Evolutionary conservation across 2,329 filamentous ascomycete species (phyloP).

Genomic region (Exophiala sp.): DNA sequence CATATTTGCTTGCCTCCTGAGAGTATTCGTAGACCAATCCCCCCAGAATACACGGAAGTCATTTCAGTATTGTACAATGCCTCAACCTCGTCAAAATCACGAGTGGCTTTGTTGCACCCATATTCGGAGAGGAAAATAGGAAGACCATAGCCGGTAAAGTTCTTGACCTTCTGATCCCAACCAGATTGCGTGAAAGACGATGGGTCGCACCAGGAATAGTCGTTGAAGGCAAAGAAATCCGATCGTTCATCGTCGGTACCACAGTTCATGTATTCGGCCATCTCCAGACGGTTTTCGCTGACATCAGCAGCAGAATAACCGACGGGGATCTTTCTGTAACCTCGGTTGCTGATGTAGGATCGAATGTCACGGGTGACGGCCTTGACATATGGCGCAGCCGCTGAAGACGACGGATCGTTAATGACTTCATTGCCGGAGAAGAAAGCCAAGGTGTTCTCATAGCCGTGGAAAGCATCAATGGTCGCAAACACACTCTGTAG

Average conservation of each 20-base stretch:
- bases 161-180: conserved; percentile 83
- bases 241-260: conserved; percentile 74
- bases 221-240: conserved; percentile 86
- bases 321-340: conserved; percentile 63
- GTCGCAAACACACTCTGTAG: conserved; percentile 83
- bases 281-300: conserved; percentile 75
- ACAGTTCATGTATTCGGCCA: conserved; percentile 90
- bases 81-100: conserved; percentile 71
- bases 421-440: conserved; percentile 79
- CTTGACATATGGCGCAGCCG: conserved; percentile 67
- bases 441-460: conserved; percentile 81
- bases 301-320: conserved; percentile 76
- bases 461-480: conserved; percentile 74
- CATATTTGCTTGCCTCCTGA: conserved; percentile 70
- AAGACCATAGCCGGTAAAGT: conserved; percentile 78
- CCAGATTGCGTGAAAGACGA: conserved; percentile 64
- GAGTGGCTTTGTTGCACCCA: conserved; percentile 77
- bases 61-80: conserved; percentile 78
- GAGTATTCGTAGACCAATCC: conserved; percentile 96
- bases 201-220: conserved; percentile 79
- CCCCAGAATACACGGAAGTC: conserved; percentile 85
- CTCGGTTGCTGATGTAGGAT: conserved; percentile 58
- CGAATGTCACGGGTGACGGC: conserved; percentile 72
- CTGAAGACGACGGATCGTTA: conserved; percentile 61
- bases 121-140: conserved; percentile 94